Conservation (phyloP, 768 basidiomycete genomes). For the Naganishia vaughanmartiniae region DNA sequence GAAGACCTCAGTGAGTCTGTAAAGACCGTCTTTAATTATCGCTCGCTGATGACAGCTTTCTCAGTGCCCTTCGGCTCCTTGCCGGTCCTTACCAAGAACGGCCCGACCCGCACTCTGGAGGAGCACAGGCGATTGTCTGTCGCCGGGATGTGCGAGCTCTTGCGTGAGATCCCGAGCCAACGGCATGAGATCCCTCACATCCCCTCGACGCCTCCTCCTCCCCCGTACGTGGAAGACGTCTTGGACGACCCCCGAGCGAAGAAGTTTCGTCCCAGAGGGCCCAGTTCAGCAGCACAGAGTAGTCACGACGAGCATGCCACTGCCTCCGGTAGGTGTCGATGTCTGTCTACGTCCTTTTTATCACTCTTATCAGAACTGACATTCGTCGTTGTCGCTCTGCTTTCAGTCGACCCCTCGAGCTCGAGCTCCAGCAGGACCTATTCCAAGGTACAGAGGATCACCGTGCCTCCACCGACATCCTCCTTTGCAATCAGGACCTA, state of each 20-base stretch:
- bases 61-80: constrained; percentile 2
- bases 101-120: background rate
- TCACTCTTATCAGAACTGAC: background rate
- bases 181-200: background rate
- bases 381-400: background rate
- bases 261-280: background rate
- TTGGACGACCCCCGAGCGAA: background rate
- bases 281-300: background rate
- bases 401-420: background rate
- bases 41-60: background rate
- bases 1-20: constrained; percentile 6
- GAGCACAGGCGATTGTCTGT: background rate
- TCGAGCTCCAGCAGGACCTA: background rate
- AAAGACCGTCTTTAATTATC: no score
- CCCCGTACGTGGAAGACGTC: background rate
- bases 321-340: background rate
- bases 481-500: no score
- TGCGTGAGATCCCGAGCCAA: background rate
- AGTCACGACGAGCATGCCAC: background rate
- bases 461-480: no score
- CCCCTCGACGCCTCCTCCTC: background rate
- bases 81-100: background rate
- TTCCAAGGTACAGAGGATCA: no score
- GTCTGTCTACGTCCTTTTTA: background rate
- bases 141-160: background rate